A percentile compares a stretch with the other conserved stretches of the same genome.
phyloP scores from a whole-genome alignment of 106 monocot genomes.

The Phalaenopsis aphrodite region DNA sequence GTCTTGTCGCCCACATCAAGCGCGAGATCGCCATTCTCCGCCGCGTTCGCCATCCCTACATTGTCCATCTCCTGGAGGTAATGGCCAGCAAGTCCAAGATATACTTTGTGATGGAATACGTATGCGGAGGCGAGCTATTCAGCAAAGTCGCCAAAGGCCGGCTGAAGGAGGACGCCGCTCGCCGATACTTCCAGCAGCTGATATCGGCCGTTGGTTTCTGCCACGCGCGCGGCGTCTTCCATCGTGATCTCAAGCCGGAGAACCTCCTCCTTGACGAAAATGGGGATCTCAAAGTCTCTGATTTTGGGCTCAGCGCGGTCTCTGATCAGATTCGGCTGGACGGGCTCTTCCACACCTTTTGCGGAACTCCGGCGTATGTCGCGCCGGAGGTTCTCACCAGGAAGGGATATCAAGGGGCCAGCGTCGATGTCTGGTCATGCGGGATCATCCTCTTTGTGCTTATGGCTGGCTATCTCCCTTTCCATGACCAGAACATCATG shows the following conservation, averaged over 20 bases:
- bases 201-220: slow-evolving; percentile 79
- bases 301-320: slow-evolving; percentile 74
- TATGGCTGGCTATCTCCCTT: slow-evolving; percentile 35
- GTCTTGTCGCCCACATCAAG: slow-evolving; percentile 17
- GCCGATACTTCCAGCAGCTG: slow-evolving; percentile 65
- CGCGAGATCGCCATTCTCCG: slow-evolving; percentile 25
- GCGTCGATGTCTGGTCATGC: slow-evolving; percentile 23
- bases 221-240: slow-evolving; percentile 71
- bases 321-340: slow-evolving; percentile 45
- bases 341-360: slow-evolving; percentile 55
- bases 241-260: slow-evolving; percentile 83
- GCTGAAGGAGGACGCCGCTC: slow-evolving; percentile 20
- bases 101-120: slow-evolving; percentile 37
- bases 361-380: slow-evolving; percentile 66
- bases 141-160: slow-evolving; percentile 29
- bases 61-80: slow-evolving; percentile 26
- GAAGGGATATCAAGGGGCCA: slow-evolving; percentile 21
- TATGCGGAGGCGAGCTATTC: slow-evolving; percentile 34
- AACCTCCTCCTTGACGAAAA: slow-evolving; percentile 71
- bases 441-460: slow-evolving; percentile 22
- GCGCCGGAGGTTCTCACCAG: slow-evolving; percentile 39
- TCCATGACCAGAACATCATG: slow-evolving; percentile 26
- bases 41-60: slow-evolving; percentile 21
- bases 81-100: slow-evolving; percentile 33
- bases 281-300: slow-evolving; percentile 69